Conservation (phyloP, 1,284 basidiomycete species). For the Apiotrichum sp. region DNA sequence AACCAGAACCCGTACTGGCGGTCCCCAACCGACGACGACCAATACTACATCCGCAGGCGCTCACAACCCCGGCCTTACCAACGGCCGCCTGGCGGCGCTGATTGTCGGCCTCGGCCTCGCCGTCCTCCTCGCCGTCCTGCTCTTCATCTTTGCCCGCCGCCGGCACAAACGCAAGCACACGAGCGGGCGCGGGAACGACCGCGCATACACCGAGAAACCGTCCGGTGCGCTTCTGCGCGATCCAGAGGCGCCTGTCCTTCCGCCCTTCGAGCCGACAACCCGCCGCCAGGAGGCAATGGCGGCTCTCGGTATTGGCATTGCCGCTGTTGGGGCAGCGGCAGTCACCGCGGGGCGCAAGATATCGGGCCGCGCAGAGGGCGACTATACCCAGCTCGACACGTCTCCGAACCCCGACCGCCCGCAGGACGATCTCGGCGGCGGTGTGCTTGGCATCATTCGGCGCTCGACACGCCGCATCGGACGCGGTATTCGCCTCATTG, state of each 20-base stretch:
- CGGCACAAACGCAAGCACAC: neutral
- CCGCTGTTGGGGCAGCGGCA: neutral
- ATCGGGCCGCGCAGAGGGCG: neutral
- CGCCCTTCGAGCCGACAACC: neutral
- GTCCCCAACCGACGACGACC: neutral
- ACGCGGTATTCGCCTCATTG: slow-evolving; percentile 30
- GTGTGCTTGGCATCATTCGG: slow-evolving; percentile 10
- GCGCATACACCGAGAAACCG: slow-evolving; percentile 1
- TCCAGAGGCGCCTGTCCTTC: neutral
- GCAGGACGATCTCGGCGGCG: neutral
- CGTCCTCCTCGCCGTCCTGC: neutral
- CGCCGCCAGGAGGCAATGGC: neutral
- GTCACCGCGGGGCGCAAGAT: neutral
- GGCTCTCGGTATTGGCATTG: neutral
- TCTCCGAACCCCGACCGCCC: neutral
- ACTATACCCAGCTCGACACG: neutral
- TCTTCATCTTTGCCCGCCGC: slow-evolving; percentile 1
- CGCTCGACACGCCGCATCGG: slow-evolving; percentile 24
- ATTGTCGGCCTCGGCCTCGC: neutral
- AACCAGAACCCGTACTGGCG: neutral
- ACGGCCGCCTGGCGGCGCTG: neutral
- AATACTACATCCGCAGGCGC: neutral
- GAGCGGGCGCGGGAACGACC: neutral
- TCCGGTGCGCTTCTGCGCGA: neutral
- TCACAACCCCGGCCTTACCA: neutral